Conservation (phyloP, 176 grass and related monocot genomes). For the Phyllostachys edulis region DNA sequence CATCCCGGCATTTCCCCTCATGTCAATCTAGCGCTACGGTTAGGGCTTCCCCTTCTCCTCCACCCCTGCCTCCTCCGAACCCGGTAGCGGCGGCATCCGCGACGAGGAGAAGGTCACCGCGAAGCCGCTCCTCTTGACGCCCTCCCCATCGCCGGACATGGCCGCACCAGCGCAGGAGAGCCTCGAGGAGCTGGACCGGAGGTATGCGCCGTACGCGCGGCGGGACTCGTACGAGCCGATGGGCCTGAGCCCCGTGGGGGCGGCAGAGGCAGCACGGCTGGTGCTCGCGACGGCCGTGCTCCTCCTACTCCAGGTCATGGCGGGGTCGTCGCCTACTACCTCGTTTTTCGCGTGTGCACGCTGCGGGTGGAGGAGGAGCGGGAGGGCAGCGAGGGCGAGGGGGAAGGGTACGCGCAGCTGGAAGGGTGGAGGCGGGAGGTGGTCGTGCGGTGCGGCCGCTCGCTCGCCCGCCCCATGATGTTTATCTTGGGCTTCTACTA, state of each 20-base stretch:
- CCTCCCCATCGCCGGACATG: neutral
- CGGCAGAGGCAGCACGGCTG: constrained; percentile 26
- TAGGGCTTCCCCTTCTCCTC: constrained; percentile 20
- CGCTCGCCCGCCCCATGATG: constrained; percentile 67
- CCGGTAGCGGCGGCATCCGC: neutral
- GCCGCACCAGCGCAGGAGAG: neutral
- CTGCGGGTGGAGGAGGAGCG: constrained; percentile 42
- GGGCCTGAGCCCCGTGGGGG: constrained; percentile 28
- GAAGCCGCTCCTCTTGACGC: constrained; percentile 43
- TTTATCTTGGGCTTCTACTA: constrained; percentile 92
- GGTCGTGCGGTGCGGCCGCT: constrained; percentile 49
- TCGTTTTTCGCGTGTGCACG: constrained; percentile 78
- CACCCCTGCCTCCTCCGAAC: neutral
- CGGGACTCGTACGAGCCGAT: constrained; percentile 73
- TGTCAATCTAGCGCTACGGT: constrained; percentile 20
- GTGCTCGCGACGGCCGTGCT: constrained; percentile 44
- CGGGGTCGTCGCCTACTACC: constrained; percentile 59
- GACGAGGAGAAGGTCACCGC: constrained; percentile 17
- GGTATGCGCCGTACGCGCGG: constrained; percentile 71
- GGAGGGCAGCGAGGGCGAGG: neutral
- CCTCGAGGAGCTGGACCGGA: constrained; percentile 60
- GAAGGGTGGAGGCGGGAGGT: constrained; percentile 56
- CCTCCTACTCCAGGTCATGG: constrained; percentile 59
- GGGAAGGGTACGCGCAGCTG: constrained; percentile 21
- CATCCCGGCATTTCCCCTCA: neutral